Percentiles rank a stretch among this genome's conserved stretches.
Evolutionary conservation across 2,329 filamentous ascomycete species (phyloP).

Genomic region (Trichoderma cornu-damae): DNA sequence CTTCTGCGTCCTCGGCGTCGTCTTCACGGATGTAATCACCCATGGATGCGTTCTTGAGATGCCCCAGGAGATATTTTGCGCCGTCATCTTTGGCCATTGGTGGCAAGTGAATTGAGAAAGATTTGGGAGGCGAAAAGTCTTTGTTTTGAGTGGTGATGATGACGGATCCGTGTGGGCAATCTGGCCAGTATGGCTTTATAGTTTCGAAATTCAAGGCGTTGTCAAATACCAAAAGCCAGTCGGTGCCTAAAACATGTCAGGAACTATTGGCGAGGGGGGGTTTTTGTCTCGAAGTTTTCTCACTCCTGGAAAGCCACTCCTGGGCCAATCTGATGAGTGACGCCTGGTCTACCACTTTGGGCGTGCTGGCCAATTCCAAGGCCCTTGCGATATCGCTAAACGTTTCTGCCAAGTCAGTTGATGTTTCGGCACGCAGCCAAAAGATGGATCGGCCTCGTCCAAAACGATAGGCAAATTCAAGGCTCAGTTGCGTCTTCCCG

Average conservation of each 20-base stretch:
- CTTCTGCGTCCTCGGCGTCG: not conserved
- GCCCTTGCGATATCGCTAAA: not conserved
- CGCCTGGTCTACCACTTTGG: not conserved
- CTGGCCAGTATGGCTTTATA: not conserved
- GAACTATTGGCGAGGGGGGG: not conserved
- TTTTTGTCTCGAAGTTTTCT: not conserved
- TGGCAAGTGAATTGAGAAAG: not conserved
- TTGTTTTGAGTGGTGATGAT: not conserved
- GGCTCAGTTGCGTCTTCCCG: not conserved
- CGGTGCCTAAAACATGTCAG: not conserved
- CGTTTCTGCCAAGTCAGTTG: not conserved
- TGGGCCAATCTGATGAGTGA: not conserved
- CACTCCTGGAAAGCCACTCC: not conserved
- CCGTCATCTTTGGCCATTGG: not conserved
- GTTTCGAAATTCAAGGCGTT: not conserved
- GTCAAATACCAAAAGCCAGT: not conserved
- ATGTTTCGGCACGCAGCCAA: not conserved
- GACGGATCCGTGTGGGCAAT: not conserved
- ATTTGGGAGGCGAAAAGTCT: not conserved
- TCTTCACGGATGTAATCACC: not conserved
- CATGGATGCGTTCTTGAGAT: not conserved
- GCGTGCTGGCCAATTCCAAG: not conserved
- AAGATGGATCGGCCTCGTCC: not conserved
- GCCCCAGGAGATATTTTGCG: not conserved
- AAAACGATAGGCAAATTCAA: not conserved